Percentiles rank a stretch among this genome's conserved stretches.
Conservation (phyloP, 495 filamentous ascomycete genomes). For the Hypoxylon fuscum region DNA sequence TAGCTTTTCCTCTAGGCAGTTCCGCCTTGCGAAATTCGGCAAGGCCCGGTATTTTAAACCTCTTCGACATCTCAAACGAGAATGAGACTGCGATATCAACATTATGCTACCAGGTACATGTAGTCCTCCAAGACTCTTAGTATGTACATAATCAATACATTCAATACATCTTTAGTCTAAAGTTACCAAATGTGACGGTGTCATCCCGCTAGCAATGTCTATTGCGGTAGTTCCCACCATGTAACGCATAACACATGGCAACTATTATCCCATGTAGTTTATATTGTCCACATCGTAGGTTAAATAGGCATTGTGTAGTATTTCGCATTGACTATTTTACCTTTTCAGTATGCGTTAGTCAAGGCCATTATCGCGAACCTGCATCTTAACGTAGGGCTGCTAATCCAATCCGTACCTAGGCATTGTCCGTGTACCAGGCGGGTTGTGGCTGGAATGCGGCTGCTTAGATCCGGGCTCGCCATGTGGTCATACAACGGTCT, state of each 20-base stretch:
- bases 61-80: too few relatives aligned
- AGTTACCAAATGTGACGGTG: conserved; percentile 41
- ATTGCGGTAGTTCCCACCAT: conserved; percentile 40
- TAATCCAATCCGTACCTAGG: conserved; percentile 24
- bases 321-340: conserved; percentile 16
- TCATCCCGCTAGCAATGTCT: conserved; percentile 38
- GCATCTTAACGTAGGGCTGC: conserved; percentile 30
- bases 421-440: conserved; percentile 20
- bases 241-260: conserved; percentile 42
- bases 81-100: too few relatives aligned
- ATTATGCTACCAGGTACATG: too few relatives aligned
- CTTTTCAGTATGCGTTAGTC: background rate
- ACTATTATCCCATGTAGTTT: conserved; percentile 25
- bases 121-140: conserved; percentile 4
- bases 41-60: too few relatives aligned
- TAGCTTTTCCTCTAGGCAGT: too few relatives aligned
- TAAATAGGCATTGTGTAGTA: conserved; percentile 19
- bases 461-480: conserved; percentile 30
- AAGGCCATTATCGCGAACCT: conserved; percentile 15
- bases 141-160: conserved; percentile 19
- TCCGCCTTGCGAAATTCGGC: too few relatives aligned
- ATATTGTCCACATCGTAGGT: conserved; percentile 10
- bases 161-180: conserved; percentile 33
- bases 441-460: conserved; percentile 39
- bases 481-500: conserved; percentile 44